A percentile compares a stretch with the other conserved stretches of the same genome.
Conservation (phyloP, 1,284 basidiomycete genomes). For the Sporisorium reilianum region DNA sequence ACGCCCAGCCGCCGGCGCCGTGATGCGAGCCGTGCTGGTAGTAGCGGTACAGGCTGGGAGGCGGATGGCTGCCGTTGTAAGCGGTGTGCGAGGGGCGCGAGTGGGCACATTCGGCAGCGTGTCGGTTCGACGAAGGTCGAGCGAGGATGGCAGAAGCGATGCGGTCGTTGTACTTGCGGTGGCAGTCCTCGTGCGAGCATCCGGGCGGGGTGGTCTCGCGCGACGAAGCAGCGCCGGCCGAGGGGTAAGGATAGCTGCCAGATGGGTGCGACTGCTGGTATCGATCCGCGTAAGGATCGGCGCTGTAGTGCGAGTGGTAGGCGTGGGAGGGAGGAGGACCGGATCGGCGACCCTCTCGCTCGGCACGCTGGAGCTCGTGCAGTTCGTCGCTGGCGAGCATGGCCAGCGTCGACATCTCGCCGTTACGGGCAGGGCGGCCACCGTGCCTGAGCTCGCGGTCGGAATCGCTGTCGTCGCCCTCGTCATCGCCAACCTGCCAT, state of each 20-base stretch:
- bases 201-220: constrained; percentile 48
- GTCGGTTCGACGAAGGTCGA: constrained; percentile 30
- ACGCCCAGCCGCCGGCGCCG: constrained; percentile 46
- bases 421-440: constrained; percentile 27
- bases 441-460: constrained; percentile 43
- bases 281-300: constrained; percentile 43
- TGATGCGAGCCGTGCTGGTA: constrained; percentile 48
- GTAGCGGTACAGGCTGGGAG: constrained; percentile 52
- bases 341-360: constrained; percentile 51
- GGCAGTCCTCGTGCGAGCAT: constrained; percentile 63
- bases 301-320: constrained; percentile 29
- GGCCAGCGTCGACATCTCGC: constrained; percentile 67
- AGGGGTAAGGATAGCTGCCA: constrained; percentile 25
- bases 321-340: constrained; percentile 20
- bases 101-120: constrained; percentile 34
- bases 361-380: constrained; percentile 61
- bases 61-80: constrained; percentile 45
- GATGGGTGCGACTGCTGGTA: constrained; percentile 36
- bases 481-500: constrained; percentile 54
- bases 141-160: constrained; percentile 53
- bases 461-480: constrained; percentile 58
- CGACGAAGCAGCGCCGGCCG: constrained; percentile 12
- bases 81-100: constrained; percentile 36
- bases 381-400: constrained; percentile 66
- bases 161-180: constrained; percentile 61